These are phyloP conservation scores for Aspergillus phoenicis DNA, from an alignment of 2,329 filamentous ascomycete genomes.

Conservation along the genomic window DNA sequence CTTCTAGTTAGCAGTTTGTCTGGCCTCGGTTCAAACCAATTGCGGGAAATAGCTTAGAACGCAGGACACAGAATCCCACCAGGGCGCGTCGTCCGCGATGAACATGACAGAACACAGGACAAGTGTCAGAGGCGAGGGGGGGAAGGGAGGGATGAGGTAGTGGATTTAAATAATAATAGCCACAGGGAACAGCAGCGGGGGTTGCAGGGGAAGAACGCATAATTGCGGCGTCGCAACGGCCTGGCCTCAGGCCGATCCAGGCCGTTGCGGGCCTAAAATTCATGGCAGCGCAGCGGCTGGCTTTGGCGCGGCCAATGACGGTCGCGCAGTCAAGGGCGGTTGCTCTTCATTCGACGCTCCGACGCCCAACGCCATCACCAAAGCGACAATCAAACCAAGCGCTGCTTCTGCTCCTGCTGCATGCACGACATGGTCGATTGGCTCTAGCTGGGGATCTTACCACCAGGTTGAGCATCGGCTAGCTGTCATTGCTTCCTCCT, in stretches of 20 bases:
- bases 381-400: not conserved
- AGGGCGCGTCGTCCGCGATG: conserved; percentile 7
- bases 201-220: conserved; percentile 13
- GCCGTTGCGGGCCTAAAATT: conserved; percentile 1
- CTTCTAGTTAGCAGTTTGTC: not conserved
- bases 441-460: conserved; percentile 7
- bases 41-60: conserved; percentile 18
- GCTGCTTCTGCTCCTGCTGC: conserved; percentile 6
- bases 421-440: conserved; percentile 9
- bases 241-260: conserved; percentile 15
- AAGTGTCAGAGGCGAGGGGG: not conserved
- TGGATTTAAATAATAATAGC: conserved; percentile 11
- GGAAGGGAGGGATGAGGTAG: not conserved
- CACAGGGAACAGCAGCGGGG: conserved; percentile 20
- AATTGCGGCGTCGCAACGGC: conserved; percentile 21
- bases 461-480: conserved; percentile 4
- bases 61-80: conserved; percentile 15
- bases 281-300: conserved; percentile 3
- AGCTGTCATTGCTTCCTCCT: conserved; percentile 3
- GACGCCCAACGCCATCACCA: not conserved
- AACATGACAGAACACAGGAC: conserved; percentile 16
- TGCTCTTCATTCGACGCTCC: conserved; percentile 7
- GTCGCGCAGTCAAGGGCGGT: conserved; percentile 5
- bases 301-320: conserved; percentile 14
- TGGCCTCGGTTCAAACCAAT: conserved; percentile 22